Conservation (phyloP, 2,329 filamentous ascomycete species). For the Rhynchosporium agropyri region DNA sequence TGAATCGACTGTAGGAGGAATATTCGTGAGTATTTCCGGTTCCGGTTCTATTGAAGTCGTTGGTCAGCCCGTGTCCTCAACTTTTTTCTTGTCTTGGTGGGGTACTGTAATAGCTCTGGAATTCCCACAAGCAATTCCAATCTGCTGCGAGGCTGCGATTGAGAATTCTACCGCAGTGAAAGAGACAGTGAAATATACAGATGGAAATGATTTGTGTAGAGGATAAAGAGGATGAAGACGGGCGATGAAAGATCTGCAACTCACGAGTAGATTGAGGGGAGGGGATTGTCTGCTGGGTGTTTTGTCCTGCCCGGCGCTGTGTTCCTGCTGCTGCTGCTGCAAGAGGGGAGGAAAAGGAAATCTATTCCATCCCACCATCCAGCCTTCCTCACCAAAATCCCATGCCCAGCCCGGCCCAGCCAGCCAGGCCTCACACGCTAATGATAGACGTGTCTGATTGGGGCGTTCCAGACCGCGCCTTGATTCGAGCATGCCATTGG, state of each 20-base stretch:
- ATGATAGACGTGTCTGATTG: conserved; percentile 6
- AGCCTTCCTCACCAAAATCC: conserved; percentile 16
- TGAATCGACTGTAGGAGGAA: conserved; percentile 5
- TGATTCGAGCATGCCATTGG: neutral
- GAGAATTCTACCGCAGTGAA: neutral
- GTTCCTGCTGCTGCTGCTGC: neutral
- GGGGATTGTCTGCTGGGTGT: conserved; percentile 10
- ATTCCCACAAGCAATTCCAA: conserved; percentile 11
- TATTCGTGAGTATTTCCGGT: conserved; percentile 6
- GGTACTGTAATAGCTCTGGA: conserved; percentile 21
- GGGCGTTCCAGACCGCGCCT: conserved; percentile 1
- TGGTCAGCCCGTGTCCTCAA: conserved; percentile 23
- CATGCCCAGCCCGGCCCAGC: neutral
- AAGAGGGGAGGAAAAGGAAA: conserved; percentile 9
- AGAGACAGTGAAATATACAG: neutral
- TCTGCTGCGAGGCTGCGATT: neutral
- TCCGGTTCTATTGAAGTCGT: conserved; percentile 8
- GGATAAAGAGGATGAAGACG: neutral
- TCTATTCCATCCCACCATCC: conserved; percentile 1
- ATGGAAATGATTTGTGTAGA: neutral
- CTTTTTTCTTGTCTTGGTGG: conserved; percentile 25
- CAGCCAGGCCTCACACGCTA: conserved; percentile 3
- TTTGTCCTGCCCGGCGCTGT: neutral
- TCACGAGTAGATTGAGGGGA: conserved; percentile 6
- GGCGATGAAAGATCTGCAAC: conserved; percentile 8